Conservation (phyloP, 176 grass and related monocot species). For the Calamus simplicifolius region DNA sequence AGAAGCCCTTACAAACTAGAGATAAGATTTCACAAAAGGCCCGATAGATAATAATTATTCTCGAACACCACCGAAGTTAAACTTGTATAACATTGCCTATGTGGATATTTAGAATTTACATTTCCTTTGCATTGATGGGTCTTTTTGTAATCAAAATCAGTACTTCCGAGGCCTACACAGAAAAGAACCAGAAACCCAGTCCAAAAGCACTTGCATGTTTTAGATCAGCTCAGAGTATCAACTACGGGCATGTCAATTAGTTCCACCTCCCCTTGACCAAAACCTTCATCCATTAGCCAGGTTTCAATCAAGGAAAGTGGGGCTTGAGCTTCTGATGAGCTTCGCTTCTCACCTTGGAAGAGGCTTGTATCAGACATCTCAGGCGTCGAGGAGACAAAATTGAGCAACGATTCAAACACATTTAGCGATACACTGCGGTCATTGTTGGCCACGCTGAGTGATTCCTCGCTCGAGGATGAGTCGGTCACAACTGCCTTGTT, state of each 20-base stretch:
- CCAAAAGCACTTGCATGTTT: slow-evolving; percentile 27
- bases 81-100: slow-evolving; percentile 18
- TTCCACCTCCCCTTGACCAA: slow-evolving; percentile 47
- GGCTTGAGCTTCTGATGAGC: slow-evolving; percentile 3
- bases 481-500: slow-evolving; percentile 30
- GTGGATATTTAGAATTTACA: slow-evolving; percentile 37
- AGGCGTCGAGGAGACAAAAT: slow-evolving; percentile 11
- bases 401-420: neutral
- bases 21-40: slow-evolving; percentile 1
- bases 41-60: slow-evolving; percentile 24
- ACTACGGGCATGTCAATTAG: slow-evolving; percentile 61
- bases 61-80: slow-evolving; percentile 9
- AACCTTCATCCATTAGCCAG: slow-evolving; percentile 78
- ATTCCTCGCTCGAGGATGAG: slow-evolving; percentile 30
- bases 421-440: no score
- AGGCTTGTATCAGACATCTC: slow-evolving; percentile 27
- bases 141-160: slow-evolving; percentile 17
- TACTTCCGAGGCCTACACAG: slow-evolving; percentile 12
- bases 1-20: no score
- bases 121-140: slow-evolving; percentile 26
- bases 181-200: slow-evolving; percentile 8
- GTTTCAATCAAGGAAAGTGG: slow-evolving; percentile 76
- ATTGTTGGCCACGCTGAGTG: neutral
- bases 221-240: slow-evolving; percentile 66
- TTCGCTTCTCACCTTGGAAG: neutral